Evolutionary conservation across 202 grass and related monocot genomes (phyloP), one percentile per base, ranked within the genome.

Genomic region (Saccharum hybrid): DNA sequence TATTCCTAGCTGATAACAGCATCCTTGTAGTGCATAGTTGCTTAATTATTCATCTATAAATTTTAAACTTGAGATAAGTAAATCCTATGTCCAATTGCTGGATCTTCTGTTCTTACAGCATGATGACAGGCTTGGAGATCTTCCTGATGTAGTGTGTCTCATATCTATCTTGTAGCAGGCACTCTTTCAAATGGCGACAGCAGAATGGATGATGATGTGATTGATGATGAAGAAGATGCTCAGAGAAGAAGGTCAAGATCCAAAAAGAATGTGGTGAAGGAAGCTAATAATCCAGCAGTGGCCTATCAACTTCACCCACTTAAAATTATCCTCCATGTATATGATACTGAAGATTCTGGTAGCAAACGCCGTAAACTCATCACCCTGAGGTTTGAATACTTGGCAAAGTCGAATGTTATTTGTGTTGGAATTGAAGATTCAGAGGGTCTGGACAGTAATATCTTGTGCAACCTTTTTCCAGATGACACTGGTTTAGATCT

Each of bases 401-500:
- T 98, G 78, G 93, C 92, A 67, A 98, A 96, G 73, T 71, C 96
- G 84, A 98, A 98, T 71, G 75, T 91, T 79, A 89, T 96, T 49
- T 98, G 93, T 70, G 96, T 96, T 90, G 93, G 93, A 69, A 65
- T 95, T 16, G 92, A 98, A 86, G 81, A 91, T 66, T 88, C 81
- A 21, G 87, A 98, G 54, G 85, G 89, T 52, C 70, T 85, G 77
- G 87, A 98, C 63, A 90, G 31, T 65, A 77, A 94, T 92, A 88
- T 98, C 82, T 81, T 98, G 63, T 96, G 93, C 86, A 98, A 98
- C 83, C 85, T 98, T 72, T 98, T 98, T 90, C 93, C 96, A 62
- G 89, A 98, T 86, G 96, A 98, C 83, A 94, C 88, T 71, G 96
- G 96, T 62, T 77, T 90, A 76, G 93, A 98, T 84, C 86, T 98